Evolutionary conservation across 2,329 filamentous ascomycete genomes (phyloP).

Genomic region (Ilyonectria mors-panacis): DNA sequence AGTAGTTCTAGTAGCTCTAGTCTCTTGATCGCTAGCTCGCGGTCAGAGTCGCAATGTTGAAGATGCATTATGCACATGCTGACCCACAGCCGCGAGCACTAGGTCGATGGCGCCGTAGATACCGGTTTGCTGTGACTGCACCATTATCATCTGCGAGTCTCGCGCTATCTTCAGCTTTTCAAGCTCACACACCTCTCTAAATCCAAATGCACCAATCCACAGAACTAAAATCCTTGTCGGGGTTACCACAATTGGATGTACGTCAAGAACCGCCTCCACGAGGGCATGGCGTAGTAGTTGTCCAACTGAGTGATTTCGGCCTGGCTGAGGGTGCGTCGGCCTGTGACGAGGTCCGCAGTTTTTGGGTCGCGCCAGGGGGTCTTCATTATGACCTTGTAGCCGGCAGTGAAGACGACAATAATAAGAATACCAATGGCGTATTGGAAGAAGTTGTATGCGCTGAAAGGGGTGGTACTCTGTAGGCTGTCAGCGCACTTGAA

Average conservation of each 20-base stretch:
- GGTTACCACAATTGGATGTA: slow-evolving; percentile 40
- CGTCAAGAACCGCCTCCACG: slow-evolving; percentile 41
- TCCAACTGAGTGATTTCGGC: slow-evolving; percentile 41
- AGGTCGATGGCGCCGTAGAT: background rate
- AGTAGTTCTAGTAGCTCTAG: background rate
- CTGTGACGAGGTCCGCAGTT: slow-evolving; percentile 38
- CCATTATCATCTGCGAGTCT: background rate
- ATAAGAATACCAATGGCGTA: slow-evolving; percentile 38
- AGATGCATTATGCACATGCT: background rate
- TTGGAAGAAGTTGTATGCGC: slow-evolving; percentile 38
- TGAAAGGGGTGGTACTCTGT: slow-evolving; percentile 29
- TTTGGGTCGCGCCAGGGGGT: slow-evolving; percentile 39
- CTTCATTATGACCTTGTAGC: slow-evolving; percentile 37
- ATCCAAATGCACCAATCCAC: background rate
- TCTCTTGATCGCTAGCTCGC: background rate
- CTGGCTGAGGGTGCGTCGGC: slow-evolving; percentile 27
- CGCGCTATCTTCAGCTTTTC: background rate
- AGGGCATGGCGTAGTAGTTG: slow-evolving; percentile 31
- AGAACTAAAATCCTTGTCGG: background rate
- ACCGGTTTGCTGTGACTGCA: background rate
- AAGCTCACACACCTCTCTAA: background rate
- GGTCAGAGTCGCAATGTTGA: background rate
- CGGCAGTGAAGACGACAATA: slow-evolving; percentile 38
- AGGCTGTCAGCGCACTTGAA: background rate
- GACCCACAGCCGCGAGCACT: background rate